phyloP scores from a whole-genome alignment of 176 grass and related monocot species.

The Oryza nivara region DNA sequence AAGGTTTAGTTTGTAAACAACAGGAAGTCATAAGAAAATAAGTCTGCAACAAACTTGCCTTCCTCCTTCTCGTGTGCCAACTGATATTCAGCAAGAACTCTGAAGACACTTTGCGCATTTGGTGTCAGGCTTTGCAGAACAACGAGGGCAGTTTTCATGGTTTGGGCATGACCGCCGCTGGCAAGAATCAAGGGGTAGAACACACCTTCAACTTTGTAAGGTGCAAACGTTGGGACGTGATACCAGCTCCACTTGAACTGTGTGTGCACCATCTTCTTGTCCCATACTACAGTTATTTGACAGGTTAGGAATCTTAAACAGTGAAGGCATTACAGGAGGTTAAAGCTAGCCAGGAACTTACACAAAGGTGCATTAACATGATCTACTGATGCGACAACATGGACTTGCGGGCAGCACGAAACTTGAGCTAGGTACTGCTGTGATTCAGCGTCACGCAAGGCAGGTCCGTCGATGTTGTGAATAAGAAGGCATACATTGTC shows the following conservation, averaged over 20 bases:
- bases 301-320: slow-evolving; percentile 39
- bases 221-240: slow-evolving; percentile 78
- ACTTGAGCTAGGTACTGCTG: slow-evolving; percentile 82
- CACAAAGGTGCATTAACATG: slow-evolving; percentile 91
- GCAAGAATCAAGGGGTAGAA: slow-evolving; percentile 89
- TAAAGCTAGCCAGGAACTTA: slow-evolving; percentile 54
- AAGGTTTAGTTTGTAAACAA: slow-evolving; percentile 2
- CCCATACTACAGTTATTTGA: slow-evolving; percentile 70
- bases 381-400: slow-evolving; percentile 77
- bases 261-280: slow-evolving; percentile 99
- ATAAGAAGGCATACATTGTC: slow-evolving; percentile 67
- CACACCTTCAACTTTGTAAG: slow-evolving; percentile 80
- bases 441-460: slow-evolving; percentile 76
- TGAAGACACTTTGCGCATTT: slow-evolving; percentile 96
- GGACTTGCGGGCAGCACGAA: slow-evolving; percentile 72
- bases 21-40: slow-evolving; percentile 10
- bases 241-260: slow-evolving; percentile 93
- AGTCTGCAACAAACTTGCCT: slow-evolving; percentile 51
- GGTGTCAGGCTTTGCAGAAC: slow-evolving; percentile 94
- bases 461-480: slow-evolving; percentile 93
- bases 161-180: slow-evolving; percentile 75
- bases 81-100: slow-evolving; percentile 87
- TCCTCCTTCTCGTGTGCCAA: slow-evolving; percentile 89
- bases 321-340: slow-evolving; percentile 13
- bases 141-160: slow-evolving; percentile 81